A percentile compares a stretch with the other conserved stretches of the same genome.
These are phyloP conservation scores for Royoungia palumana DNA, from an alignment of 768 basidiomycete genomes.

Conservation along the genomic window DNA sequence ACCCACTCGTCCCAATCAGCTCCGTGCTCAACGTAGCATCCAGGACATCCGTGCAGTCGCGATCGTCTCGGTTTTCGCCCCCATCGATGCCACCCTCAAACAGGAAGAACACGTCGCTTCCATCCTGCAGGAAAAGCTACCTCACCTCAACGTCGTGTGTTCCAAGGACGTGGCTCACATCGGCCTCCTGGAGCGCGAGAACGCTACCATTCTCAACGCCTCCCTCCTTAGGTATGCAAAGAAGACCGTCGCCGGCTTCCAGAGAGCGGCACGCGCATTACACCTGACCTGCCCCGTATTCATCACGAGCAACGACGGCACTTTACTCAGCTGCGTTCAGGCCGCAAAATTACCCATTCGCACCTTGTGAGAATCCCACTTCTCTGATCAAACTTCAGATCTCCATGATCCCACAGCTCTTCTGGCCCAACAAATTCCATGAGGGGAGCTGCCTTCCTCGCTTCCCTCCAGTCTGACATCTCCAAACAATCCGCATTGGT, in stretches of 20 bases:
- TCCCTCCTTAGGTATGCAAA: conserved; percentile 59
- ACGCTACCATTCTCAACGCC: conserved; percentile 66
- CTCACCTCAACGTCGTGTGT: conserved; percentile 46
- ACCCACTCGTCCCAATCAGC: background rate
- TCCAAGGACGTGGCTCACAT: conserved; percentile 57
- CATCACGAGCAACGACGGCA: conserved; percentile 61
- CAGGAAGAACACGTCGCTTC: conserved; percentile 48
- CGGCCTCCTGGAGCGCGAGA: conserved; percentile 62
- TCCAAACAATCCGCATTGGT: conserved; percentile 45
- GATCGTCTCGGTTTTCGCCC: conserved; percentile 47
- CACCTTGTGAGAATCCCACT: conserved; percentile 40
- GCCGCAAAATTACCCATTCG: conserved; percentile 59
- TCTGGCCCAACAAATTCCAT: conserved; percentile 68
- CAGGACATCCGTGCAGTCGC: conserved; percentile 36
- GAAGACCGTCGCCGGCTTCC: conserved; percentile 52
- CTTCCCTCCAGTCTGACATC: conserved; percentile 37
- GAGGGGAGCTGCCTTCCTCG: conserved; percentile 62
- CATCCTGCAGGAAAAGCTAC: conserved; percentile 40
- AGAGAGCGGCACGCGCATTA: conserved; percentile 46
- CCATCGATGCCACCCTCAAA: conserved; percentile 40
- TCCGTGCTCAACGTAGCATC: conserved; percentile 5
- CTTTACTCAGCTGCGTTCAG: conserved; percentile 44
- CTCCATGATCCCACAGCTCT: conserved; percentile 24
- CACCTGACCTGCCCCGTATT: conserved; percentile 49
- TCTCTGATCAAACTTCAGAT: conserved; percentile 8